These are phyloP conservation scores for Polytrichum commune DNA, from an alignment of 225 moss, liverwort and hornwort species.

Conservation along the genomic window DNA sequence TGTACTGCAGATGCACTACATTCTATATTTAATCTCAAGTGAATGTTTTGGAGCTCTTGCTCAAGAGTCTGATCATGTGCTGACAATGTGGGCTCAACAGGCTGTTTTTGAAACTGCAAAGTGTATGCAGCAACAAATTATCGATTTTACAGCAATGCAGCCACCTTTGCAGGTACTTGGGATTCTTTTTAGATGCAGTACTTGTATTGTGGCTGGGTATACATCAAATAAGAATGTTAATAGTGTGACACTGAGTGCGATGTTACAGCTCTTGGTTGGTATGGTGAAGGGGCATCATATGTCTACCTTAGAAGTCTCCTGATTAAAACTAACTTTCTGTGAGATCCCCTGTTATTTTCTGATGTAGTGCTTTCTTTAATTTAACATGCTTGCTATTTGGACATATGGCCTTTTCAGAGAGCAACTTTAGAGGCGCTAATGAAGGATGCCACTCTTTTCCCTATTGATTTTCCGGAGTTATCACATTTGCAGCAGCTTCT, in stretches of 20 bases:
- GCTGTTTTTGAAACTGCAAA: constrained; percentile 50
- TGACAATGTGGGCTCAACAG: constrained; percentile 31
- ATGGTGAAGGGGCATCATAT: no score
- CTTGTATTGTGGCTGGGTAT: no score
- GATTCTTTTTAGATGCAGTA: no score
- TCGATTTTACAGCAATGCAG: constrained; percentile 35
- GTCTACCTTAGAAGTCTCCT: no score
- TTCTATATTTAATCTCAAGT: no score
- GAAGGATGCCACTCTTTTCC: constrained; percentile 61
- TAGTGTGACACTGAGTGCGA: no score
- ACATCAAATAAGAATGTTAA: no score
- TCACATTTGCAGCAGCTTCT: constrained; percentile 66
- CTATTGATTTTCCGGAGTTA: constrained; percentile 73
- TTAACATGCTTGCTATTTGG: not conserved
- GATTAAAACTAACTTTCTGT: no score
- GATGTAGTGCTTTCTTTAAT: not conserved
- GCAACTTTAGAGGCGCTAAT: constrained; percentile 62
- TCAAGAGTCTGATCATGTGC: not conserved
- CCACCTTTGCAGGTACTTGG: constrained; percentile 58
- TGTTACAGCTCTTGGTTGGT: no score
- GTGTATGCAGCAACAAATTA: constrained; percentile 56
- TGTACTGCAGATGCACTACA: no score
- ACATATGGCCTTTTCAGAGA: constrained; percentile 35
- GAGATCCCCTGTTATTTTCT: not conserved
- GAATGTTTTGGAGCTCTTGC: not conserved